Percentiles rank a stretch among this genome's conserved stretches.
Evolutionary conservation across 2,329 filamentous ascomycete species (phyloP).

Genomic region (Shiraia sp.): DNA sequence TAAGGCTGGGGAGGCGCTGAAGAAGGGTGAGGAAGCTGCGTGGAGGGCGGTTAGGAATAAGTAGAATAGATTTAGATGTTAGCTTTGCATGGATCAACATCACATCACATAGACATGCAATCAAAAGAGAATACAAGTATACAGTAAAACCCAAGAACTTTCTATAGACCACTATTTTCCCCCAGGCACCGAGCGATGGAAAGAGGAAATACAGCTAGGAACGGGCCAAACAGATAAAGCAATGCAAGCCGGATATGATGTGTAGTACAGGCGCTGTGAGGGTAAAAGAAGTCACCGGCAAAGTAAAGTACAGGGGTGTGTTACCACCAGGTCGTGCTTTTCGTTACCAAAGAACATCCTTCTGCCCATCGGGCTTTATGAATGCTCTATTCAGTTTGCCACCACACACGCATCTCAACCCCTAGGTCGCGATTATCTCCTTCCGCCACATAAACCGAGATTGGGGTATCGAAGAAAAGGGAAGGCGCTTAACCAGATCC

Average conservation of each 20-base stretch:
- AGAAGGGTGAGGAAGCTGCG: constrained; percentile 41
- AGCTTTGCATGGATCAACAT: not conserved
- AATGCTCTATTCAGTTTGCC: constrained; percentile 44
- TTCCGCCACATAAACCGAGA: constrained; percentile 41
- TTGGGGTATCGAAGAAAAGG: constrained; percentile 41
- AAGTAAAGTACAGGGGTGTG: constrained; percentile 50
- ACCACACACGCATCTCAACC: constrained; percentile 29
- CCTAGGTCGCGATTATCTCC: constrained; percentile 38
- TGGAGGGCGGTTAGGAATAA: constrained; percentile 41
- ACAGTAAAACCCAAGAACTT: constrained; percentile 37
- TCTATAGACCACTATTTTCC: constrained; percentile 46
- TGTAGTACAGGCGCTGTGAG: constrained; percentile 42
- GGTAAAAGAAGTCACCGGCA: constrained; percentile 42
- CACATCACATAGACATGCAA: constrained; percentile 11
- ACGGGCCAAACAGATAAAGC: constrained; percentile 41
- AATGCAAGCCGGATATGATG: constrained; percentile 45
- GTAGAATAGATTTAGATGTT: constrained; percentile 10
- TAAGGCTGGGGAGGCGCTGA: constrained; percentile 42
- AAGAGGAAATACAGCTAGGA: constrained; percentile 38
- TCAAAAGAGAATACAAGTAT: constrained; percentile 7
- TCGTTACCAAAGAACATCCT: constrained; percentile 50
- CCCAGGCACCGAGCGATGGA: constrained; percentile 42
- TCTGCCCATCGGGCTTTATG: constrained; percentile 41
- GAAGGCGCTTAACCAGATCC: constrained; percentile 50
- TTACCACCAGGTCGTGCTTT: constrained; percentile 47